These are phyloP conservation scores for Saturnispora silvae DNA, from an alignment of 805 yeast genomes.

Conservation along the genomic window DNA sequence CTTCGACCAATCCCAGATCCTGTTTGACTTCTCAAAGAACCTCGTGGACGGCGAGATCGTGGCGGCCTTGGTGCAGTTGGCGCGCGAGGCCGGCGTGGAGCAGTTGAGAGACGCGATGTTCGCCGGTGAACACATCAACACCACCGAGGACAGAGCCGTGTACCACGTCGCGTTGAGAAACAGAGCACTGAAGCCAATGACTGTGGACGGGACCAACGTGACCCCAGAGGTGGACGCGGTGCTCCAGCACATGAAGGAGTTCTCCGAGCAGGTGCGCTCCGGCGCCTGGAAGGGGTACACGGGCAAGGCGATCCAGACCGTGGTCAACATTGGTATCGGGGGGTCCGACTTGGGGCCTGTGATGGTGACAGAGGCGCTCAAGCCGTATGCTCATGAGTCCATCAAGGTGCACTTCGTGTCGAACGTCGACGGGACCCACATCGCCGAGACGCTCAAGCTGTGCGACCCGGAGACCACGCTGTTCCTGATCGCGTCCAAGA, in stretches of 20 bases:
- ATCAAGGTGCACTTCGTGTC: constrained; percentile 87
- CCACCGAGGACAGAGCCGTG: constrained; percentile 94
- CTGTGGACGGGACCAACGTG: constrained; percentile 82
- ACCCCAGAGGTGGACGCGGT: constrained; percentile 88
- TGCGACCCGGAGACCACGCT: constrained; percentile 86
- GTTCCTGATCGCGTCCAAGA: constrained; percentile 89
- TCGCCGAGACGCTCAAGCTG: constrained; percentile 77
- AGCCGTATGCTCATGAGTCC: constrained; percentile 69
- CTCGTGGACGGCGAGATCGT: constrained; percentile 79
- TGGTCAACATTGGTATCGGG: constrained; percentile 97
- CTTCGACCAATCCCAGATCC: constrained; percentile 77
- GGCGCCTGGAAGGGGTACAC: constrained; percentile 97
- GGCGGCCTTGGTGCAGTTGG: constrained; percentile 57
- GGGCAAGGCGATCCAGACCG: constrained; percentile 85
- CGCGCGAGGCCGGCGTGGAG: constrained; percentile 85
- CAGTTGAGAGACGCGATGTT: constrained; percentile 84
- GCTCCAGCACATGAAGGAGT: constrained; percentile 92
- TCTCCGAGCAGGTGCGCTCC: constrained; percentile 79
- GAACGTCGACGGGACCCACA: constrained; percentile 96
- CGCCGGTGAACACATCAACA: constrained; percentile 86
- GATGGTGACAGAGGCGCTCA: constrained; percentile 97
- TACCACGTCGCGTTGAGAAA: constrained; percentile 95
- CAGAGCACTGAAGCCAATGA: constrained; percentile 74
- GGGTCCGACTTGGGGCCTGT: constrained; percentile 99
- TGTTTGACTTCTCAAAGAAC: constrained; percentile 94